A percentile compares a stretch with the other conserved stretches of the same genome.
Conservation (phyloP, 345 rosid species). For the sweet orange (Citrus sinensis) region DVS_A1.0 CM039161.1:1773501-1774000, state of each 20-base stretch:
- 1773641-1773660: slow-evolving; percentile 17
- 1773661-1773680: neutral
- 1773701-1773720: neutral
- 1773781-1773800: neutral
- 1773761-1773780: neutral
- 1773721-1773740: neutral
- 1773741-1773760: neutral
- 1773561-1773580: slow-evolving; percentile 17
- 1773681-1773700: neutral
- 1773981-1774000: neutral
- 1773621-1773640: slow-evolving; percentile 18
- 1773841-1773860: neutral
- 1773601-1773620: slow-evolving; percentile 36
- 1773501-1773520: slow-evolving; percentile 11
- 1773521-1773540: slow-evolving; percentile 19
- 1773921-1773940: neutral
- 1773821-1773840: neutral
- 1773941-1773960: neutral
- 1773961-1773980: neutral
- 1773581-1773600: slow-evolving; percentile 31
- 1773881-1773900: neutral
- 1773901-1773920: neutral
- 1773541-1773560: slow-evolving; percentile 41
- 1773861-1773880: slow-evolving; percentile 8
- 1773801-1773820: neutral